phyloP scores from a whole-genome alignment of 2,329 filamentous ascomycete species.

The Trichocomaceae sp. region DNA sequence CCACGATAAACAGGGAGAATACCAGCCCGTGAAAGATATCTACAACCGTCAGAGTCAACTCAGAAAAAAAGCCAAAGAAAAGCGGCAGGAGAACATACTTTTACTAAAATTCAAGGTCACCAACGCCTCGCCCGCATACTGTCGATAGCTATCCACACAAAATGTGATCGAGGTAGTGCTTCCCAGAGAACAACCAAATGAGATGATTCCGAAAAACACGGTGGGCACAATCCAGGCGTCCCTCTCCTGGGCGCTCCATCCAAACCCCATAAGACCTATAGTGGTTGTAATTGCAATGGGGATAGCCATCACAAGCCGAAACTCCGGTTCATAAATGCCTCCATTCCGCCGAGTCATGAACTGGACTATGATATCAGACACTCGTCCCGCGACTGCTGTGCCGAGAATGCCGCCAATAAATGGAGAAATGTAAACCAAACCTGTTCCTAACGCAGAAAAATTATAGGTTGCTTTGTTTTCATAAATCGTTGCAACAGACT shows the following conservation, averaged over 20 bases:
- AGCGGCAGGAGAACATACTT: slow-evolving; percentile 42
- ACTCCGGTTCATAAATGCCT: slow-evolving; percentile 94
- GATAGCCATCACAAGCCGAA: slow-evolving; percentile 77
- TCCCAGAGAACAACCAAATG: slow-evolving; percentile 84
- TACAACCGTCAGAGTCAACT: slow-evolving; percentile 25
- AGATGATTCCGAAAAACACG: slow-evolving; percentile 84
- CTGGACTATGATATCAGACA: slow-evolving; percentile 78
- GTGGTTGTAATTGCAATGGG: slow-evolving; percentile 73
- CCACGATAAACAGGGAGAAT: slow-evolving; percentile 80
- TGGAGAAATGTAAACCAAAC: slow-evolving; percentile 81
- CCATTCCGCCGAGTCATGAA: slow-evolving; percentile 78
- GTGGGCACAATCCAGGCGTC: slow-evolving; percentile 89
- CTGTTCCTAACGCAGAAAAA: slow-evolving; percentile 73
- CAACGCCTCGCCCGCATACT: slow-evolving; percentile 88
- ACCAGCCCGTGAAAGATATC: slow-evolving; percentile 81
- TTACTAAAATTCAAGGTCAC: slow-evolving; percentile 94
- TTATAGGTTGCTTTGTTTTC: slow-evolving; percentile 63
- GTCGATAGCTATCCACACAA: slow-evolving; percentile 84
- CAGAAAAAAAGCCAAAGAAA: slow-evolving; percentile 11
- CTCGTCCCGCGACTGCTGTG: slow-evolving; percentile 82
- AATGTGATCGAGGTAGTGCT: slow-evolving; percentile 92
- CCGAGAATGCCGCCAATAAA: slow-evolving; percentile 84
- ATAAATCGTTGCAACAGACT: slow-evolving; percentile 77
- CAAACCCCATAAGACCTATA: slow-evolving; percentile 87
- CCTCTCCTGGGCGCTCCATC: slow-evolving; percentile 74